These are phyloP conservation scores for Vitis hybrid DNA, from an alignment of 177 flowering plant genomes.

Conservation along the genomic window DNA sequence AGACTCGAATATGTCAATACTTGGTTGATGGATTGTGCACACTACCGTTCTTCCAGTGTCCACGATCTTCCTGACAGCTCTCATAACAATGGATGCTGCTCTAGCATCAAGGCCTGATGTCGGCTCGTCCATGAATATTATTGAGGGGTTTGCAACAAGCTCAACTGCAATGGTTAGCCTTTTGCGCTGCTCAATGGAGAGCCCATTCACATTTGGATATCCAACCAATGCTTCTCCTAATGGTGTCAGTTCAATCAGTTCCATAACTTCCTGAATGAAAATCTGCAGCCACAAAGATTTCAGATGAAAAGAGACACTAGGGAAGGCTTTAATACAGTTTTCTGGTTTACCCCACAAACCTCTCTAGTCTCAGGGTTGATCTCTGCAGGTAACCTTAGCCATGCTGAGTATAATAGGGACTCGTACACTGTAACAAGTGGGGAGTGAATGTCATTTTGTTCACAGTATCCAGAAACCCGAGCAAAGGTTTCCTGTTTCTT, in stretches of 20 bases:
- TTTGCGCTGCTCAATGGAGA: constrained; percentile 27
- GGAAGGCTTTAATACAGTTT: not conserved
- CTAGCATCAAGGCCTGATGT: constrained; percentile 32
- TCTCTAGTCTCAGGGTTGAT: constrained; percentile 19
- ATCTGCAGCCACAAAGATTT: constrained; percentile 12
- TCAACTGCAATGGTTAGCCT: constrained; percentile 28
- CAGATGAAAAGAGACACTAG: not conserved
- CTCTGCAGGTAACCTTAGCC: constrained; percentile 38
- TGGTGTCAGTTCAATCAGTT: constrained; percentile 27
- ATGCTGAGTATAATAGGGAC: constrained; percentile 34
- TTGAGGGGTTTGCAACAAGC: constrained; percentile 37
- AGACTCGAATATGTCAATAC: constrained; percentile 28
- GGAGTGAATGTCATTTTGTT: constrained; percentile 41
- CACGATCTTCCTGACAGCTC: constrained; percentile 29
- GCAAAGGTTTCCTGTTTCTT: constrained; percentile 44
- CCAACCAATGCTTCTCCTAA: constrained; percentile 25
- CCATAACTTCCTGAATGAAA: constrained; percentile 32
- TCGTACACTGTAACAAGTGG: constrained; percentile 38
- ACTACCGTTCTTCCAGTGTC: constrained; percentile 33
- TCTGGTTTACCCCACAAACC: constrained; percentile 17
- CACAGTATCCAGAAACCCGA: constrained; percentile 38
- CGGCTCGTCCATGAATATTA: constrained; percentile 45
- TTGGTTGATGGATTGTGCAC: constrained; percentile 33
- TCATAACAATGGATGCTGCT: constrained; percentile 37
- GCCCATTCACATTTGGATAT: constrained; percentile 19